A percentile compares a stretch with the other conserved stretches of the same genome.
These are phyloP conservation scores for Leccinum aurantiacum DNA, from an alignment of 768 basidiomycete genomes.

Conservation along the genomic window DNA sequence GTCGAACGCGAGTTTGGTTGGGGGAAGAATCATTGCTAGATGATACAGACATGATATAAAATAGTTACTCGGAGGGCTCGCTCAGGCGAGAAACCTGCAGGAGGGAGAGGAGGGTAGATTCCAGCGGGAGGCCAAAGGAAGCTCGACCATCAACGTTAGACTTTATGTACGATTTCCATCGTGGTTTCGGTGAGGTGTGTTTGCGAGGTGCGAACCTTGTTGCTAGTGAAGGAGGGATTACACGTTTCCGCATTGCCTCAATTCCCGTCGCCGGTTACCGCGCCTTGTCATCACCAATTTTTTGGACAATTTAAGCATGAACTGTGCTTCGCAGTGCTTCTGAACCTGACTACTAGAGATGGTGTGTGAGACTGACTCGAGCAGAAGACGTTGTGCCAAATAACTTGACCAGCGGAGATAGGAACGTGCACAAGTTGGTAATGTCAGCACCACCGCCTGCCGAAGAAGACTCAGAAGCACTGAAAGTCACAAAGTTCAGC, in stretches of 20 bases:
- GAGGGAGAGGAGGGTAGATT: conserved; percentile 11
- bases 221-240: conserved; percentile 4
- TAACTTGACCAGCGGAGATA: background rate
- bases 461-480: background rate
- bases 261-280: conserved; percentile 33
- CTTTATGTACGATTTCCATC: conserved; percentile 36
- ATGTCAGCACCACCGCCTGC: background rate
- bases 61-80: conserved; percentile 16
- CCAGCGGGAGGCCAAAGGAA: conserved; percentile 18
- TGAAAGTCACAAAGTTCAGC: conserved; percentile 5
- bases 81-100: conserved; percentile 16
- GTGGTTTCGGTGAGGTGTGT: conserved; percentile 36
- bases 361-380: background rate
- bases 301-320: conserved; percentile 11
- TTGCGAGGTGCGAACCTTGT: conserved; percentile 21
- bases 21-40: conserved; percentile 25
- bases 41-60: conserved; percentile 33
- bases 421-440: conserved; percentile 4
- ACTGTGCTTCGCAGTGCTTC: conserved; percentile 22
- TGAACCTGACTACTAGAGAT: conserved; percentile 8
- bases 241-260: conserved; percentile 33
- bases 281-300: conserved; percentile 23
- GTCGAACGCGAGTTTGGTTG: conserved; percentile 33
- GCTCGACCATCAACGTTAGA: conserved; percentile 10
- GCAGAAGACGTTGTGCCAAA: background rate